Percentiles rank a stretch among this genome's conserved stretches.
Conservation (phyloP, 768 basidiomycete genomes). For the Leccinum truebloodii region DNA sequence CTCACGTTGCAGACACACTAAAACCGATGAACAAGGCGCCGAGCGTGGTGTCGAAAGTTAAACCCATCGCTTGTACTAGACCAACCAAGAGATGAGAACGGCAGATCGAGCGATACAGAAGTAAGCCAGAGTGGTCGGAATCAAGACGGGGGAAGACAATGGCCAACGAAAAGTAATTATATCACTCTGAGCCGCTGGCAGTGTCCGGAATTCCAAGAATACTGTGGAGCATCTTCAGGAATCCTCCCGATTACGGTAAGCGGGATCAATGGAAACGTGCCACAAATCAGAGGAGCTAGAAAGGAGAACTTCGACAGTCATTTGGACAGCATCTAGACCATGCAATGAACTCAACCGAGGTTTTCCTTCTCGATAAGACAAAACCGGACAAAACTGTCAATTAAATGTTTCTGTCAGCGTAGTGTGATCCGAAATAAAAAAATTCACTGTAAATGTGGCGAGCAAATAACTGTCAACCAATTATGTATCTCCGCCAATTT, state of each 20-base stretch:
- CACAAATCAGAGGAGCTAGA: neutral
- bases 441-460: no score
- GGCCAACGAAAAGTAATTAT: slow-evolving; percentile 2
- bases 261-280: neutral
- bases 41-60: slow-evolving; percentile 47
- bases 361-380: neutral
- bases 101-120: slow-evolving; percentile 1
- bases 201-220: neutral
- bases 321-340: neutral
- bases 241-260: neutral
- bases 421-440: neutral
- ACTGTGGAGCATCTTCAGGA: neutral
- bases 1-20: slow-evolving; percentile 43
- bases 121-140: slow-evolving; percentile 13
- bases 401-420: neutral
- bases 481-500: no score
- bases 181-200: slow-evolving; percentile 1
- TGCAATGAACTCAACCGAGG: neutral
- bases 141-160: slow-evolving; percentile 11
- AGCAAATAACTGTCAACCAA: neutral
- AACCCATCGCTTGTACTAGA: slow-evolving; percentile 18
- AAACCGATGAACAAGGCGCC: slow-evolving; percentile 66
- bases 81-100: slow-evolving; percentile 1
- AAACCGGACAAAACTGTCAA: neutral
- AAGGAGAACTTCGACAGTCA: neutral